Percentiles rank a stretch among this genome's conserved stretches.
Evolutionary conservation across 139 green algal species (phyloP).

Genomic region (Raphidocelis subcapitata): DNA sequence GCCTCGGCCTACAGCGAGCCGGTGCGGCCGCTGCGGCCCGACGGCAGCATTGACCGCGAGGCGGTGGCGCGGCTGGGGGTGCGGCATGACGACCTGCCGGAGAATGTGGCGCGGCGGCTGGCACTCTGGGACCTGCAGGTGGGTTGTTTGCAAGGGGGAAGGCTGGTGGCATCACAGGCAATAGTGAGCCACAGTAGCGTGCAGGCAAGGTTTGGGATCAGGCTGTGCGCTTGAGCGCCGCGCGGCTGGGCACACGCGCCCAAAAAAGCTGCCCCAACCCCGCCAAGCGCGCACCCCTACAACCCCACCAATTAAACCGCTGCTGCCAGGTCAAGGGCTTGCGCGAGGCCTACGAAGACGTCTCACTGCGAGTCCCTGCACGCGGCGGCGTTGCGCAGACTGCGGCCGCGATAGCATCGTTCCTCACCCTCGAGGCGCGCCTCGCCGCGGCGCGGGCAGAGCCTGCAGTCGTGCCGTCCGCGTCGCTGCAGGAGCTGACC

Average conservation of each 20-base stretch:
- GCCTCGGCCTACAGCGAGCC: conserved; percentile 2
- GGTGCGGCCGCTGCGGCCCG: conserved; percentile 6
- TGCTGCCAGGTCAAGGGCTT: conserved; percentile 41
- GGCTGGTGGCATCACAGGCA: not conserved
- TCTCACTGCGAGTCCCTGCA: conserved; percentile 39
- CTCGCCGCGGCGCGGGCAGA: not conserved
- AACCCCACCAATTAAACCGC: too few relatives aligned
- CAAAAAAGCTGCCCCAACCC: too few relatives aligned
- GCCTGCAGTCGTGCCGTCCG: not conserved
- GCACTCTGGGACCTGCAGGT: conserved; percentile 51
- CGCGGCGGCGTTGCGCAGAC: conserved; percentile 12
- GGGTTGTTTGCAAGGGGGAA: not conserved
- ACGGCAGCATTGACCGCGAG: conserved; percentile 37
- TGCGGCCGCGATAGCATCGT: not conserved
- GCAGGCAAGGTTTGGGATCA: too few relatives aligned
- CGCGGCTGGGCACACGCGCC: too few relatives aligned
- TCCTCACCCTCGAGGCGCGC: conserved; percentile 31
- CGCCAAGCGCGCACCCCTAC: too few relatives aligned
- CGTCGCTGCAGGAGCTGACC: conserved; percentile 12
- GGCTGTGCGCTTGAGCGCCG: too few relatives aligned
- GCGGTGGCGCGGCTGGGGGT: conserved; percentile 33
- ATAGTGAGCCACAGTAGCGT: too few relatives aligned
- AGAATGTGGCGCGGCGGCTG: conserved; percentile 64
- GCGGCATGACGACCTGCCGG: conserved; percentile 65
- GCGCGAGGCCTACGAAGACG: conserved; percentile 41